Percentiles rank a stretch among this genome's conserved stretches.
Conservation (phyloP, 345 rosid genomes). For the Arabis alpina region DNA sequence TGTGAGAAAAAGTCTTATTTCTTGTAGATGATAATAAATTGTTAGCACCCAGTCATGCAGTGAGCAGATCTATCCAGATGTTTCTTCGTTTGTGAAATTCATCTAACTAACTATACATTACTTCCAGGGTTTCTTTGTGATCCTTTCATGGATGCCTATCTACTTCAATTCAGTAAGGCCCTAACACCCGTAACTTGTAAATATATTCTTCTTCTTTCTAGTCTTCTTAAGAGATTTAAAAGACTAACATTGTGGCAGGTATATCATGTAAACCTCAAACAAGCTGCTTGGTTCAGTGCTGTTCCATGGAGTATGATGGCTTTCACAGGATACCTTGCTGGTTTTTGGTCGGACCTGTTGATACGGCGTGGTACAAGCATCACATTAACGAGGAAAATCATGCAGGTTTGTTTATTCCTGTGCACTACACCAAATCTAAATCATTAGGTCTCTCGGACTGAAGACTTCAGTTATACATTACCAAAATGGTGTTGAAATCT, state of each 20-base stretch:
- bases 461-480: slow-evolving; percentile 15
- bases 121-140: slow-evolving; percentile 90
- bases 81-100: not conserved
- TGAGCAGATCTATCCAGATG: too few species aligned
- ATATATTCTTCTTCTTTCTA: not conserved
- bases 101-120: slow-evolving; percentile 12
- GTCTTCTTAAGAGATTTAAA: slow-evolving; percentile 28
- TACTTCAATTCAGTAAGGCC: slow-evolving; percentile 84
- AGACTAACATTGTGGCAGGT: slow-evolving; percentile 50
- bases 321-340: slow-evolving; percentile 81
- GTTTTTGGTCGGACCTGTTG: slow-evolving; percentile 76
- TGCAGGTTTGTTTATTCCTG: slow-evolving; percentile 68
- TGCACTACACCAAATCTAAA: slow-evolving; percentile 8
- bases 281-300: slow-evolving; percentile 98
- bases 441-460: not conserved
- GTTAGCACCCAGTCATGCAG: not conserved
- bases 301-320: slow-evolving; percentile 98
- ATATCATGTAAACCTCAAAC: slow-evolving; percentile 88
- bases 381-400: slow-evolving; percentile 83
- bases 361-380: slow-evolving; percentile 74
- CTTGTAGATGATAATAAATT: not conserved
- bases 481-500: slow-evolving; percentile 4
- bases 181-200: not conserved
- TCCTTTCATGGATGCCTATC: slow-evolving; percentile 99
- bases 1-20: not conserved